Conservation (phyloP, 768 basidiomycete genomes). For the Ephemerocybe angulata region DNA sequence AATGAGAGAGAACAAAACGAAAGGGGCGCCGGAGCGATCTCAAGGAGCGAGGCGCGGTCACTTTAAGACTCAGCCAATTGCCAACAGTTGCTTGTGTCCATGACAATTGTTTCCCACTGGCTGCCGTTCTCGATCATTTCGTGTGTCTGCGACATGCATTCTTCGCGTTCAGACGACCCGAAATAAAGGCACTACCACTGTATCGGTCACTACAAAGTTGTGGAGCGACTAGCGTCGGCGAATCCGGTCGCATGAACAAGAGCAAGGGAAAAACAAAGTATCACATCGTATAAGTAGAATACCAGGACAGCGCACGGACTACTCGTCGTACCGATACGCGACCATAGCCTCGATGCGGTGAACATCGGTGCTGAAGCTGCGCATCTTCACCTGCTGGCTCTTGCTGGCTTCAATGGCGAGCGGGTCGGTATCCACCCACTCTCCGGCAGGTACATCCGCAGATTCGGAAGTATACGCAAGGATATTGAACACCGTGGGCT, state of each 20-base stretch:
- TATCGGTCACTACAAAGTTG: too few species aligned
- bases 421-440: constrained; percentile 96
- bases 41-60: neutral
- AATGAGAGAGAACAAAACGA: constrained; percentile 23
- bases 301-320: constrained; percentile 19
- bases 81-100: constrained; percentile 15
- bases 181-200: too few species aligned
- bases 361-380: constrained; percentile 97
- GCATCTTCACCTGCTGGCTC: constrained; percentile 89
- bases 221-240: too few species aligned
- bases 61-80: constrained; percentile 1
- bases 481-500: constrained; percentile 96
- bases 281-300: constrained; percentile 14
- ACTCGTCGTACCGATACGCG: constrained; percentile 90
- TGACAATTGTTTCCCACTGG: constrained; percentile 20
- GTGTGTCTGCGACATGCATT: neutral
- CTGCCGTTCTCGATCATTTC: neutral
- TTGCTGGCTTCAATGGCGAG: constrained; percentile 90
- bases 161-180: constrained; percentile 5
- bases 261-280: too few species aligned
- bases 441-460: constrained; percentile 85
- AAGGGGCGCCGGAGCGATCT: constrained; percentile 17
- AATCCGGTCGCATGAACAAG: too few species aligned
- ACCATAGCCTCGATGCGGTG: constrained; percentile 98
- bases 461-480: constrained; percentile 92